phyloP scores from a whole-genome alignment of 148 eudicot species.

The Beta vulgaris region DNA sequence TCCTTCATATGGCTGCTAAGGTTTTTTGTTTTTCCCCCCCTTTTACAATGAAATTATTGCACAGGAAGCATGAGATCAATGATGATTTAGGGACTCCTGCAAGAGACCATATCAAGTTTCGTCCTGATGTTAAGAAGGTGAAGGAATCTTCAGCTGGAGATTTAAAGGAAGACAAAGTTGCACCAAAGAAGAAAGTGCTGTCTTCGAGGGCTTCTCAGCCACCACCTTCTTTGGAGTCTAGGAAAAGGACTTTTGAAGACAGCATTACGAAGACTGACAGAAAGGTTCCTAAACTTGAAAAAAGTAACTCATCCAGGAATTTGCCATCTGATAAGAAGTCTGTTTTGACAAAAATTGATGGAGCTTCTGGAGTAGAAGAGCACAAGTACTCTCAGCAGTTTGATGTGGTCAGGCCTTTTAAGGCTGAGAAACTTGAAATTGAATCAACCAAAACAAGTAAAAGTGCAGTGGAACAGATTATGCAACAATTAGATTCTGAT shows the following conservation, averaged over 20 bases:
- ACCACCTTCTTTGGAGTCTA: slow-evolving; percentile 34
- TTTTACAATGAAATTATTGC: slow-evolving; percentile 6
- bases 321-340: slow-evolving; percentile 24
- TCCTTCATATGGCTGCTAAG: slow-evolving; percentile 1
- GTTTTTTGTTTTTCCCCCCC: too few relatives aligned
- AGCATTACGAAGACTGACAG: slow-evolving; percentile 27
- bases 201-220: slow-evolving; percentile 31
- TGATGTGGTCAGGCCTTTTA: slow-evolving; percentile 26
- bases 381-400: slow-evolving; percentile 28
- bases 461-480: slow-evolving; percentile 21
- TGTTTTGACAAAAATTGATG: slow-evolving; percentile 24
- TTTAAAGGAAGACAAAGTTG: slow-evolving; percentile 18
- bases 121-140: slow-evolving; percentile 39
- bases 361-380: slow-evolving; percentile 21
- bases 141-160: slow-evolving; percentile 27
- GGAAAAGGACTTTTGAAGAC: slow-evolving; percentile 31
- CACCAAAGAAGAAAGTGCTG: slow-evolving; percentile 25
- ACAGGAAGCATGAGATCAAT: slow-evolving; percentile 73
- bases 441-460: slow-evolving; percentile 25
- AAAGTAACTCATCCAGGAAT: slow-evolving; percentile 27
- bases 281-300: slow-evolving; percentile 33
- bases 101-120: slow-evolving; percentile 71
- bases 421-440: slow-evolving; percentile 22
- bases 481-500: slow-evolving; percentile 45
- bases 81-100: slow-evolving; percentile 59